Conservation (phyloP, 1,139 yeast genomes). For the Geotrichum cucujoidarum region DNA sequence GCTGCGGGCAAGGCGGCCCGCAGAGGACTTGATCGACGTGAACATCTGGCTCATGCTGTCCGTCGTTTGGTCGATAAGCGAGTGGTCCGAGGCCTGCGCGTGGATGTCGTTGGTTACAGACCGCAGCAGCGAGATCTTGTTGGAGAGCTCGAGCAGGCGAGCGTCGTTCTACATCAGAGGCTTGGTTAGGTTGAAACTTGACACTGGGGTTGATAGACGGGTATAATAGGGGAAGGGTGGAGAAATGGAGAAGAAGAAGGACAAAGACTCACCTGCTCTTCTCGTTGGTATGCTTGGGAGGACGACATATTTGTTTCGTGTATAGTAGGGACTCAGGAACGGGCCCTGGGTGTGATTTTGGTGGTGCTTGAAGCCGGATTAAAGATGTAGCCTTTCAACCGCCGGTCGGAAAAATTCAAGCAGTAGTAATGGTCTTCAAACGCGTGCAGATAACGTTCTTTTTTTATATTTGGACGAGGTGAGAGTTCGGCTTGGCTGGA, state of each 20-base stretch:
- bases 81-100: conserved; percentile 54
- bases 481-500: no score
- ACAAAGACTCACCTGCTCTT: conserved; percentile 18
- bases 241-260: not conserved
- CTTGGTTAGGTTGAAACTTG: not conserved
- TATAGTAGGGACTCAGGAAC: no score
- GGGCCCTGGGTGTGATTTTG: no score
- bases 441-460: no score
- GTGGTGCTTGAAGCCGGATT: no score
- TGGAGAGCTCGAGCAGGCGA: conserved; percentile 54
- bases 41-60: conserved; percentile 55
- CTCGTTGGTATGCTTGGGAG: conserved; percentile 20
- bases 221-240: not conserved
- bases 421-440: no score
- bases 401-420: no score
- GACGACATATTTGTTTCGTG: conserved; percentile 1
- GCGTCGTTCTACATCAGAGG: conserved; percentile 46
- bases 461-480: no score
- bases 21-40: conserved; percentile 58
- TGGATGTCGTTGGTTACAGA: conserved; percentile 61
- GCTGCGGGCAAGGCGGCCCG: conserved; percentile 60
- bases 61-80: conserved; percentile 47
- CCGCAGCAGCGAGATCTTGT: conserved; percentile 56
- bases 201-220: not conserved
- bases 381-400: no score